Conservation (phyloP, 148 eudicot species). For the Fagopyrum esculentum region DNA sequence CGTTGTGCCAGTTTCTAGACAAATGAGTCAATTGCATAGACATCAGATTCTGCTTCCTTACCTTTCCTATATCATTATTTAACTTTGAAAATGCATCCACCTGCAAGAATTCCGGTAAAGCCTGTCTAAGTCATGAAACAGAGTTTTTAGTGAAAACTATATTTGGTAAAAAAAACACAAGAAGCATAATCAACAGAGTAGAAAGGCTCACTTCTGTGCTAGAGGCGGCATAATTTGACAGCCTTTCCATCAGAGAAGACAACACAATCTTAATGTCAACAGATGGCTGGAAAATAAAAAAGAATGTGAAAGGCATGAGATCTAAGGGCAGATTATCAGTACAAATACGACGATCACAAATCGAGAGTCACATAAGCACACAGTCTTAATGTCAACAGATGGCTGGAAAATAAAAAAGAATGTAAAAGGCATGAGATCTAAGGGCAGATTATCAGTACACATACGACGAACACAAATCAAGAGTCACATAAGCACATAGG, state of each 20-base stretch:
- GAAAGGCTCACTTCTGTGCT: constrained; percentile 69
- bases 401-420: too few species aligned
- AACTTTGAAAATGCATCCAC: constrained; percentile 96
- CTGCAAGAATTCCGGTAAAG: constrained; percentile 90
- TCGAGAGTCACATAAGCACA: too few species aligned
- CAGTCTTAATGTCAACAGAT: too few species aligned
- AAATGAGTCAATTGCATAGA: too few species aligned
- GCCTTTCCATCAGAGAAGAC: constrained; percentile 87
- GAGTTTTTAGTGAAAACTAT: constrained; percentile 6
- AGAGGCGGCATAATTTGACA: constrained; percentile 95
- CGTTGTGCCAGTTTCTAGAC: too few species aligned
- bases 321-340: background rate
- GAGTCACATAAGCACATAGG: too few species aligned
- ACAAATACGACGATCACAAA: background rate
- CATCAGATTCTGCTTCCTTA: constrained; percentile 15
- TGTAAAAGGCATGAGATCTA: too few species aligned
- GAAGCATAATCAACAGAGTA: background rate
- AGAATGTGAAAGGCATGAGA: background rate
- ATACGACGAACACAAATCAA: too few species aligned
- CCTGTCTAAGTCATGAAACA: constrained; percentile 31
- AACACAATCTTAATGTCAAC: constrained; percentile 95
- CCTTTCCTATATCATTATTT: constrained; percentile 89
- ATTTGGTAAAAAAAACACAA: constrained; percentile 15
- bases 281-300: constrained; percentile 41
- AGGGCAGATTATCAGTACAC: too few species aligned